Conservation (phyloP, 176 grass and related monocot species). For the Areca catechu region DNA sequence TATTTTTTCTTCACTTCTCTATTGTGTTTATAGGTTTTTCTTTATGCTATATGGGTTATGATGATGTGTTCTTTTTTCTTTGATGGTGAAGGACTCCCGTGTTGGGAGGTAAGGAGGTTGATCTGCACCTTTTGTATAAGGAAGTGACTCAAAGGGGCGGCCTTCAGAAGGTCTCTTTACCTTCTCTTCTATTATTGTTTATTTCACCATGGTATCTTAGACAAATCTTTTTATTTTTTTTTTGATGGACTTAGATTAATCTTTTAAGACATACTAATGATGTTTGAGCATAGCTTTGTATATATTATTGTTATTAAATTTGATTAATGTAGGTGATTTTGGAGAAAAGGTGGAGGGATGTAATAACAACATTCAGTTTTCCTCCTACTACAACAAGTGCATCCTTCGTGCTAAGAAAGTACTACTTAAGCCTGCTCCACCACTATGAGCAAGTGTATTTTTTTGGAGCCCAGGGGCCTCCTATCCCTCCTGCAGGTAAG, state of each 20-base stretch:
- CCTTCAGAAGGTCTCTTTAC: conserved; percentile 33
- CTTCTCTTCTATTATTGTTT: background rate
- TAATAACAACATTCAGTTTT: conserved; percentile 43
- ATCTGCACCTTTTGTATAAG: conserved; percentile 51
- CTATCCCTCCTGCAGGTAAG: conserved; percentile 33
- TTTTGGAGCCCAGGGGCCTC: conserved; percentile 25
- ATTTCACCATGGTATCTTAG: no score
- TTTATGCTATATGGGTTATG: background rate
- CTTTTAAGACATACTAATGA: no score
- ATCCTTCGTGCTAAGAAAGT: conserved; percentile 47
- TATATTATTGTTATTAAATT: background rate
- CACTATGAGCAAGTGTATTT: no score
- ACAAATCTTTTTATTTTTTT: no score
- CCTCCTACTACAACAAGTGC: conserved; percentile 44
- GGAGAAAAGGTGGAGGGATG: conserved; percentile 47
- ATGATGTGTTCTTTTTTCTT: background rate
- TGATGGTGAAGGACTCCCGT: conserved; percentile 34
- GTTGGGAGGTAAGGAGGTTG: conserved; percentile 46
- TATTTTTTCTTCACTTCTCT: no score
- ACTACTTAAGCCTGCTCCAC: conserved; percentile 39
- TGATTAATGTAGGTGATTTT: conserved; percentile 27
- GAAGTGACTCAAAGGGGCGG: conserved; percentile 42
- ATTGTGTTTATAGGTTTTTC: background rate
- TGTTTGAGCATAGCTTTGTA: no score
- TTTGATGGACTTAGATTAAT: no score